phyloP scores from a whole-genome alignment of 2,329 filamentous ascomycete species.

The Pseudodiploospora longispora region DNA sequence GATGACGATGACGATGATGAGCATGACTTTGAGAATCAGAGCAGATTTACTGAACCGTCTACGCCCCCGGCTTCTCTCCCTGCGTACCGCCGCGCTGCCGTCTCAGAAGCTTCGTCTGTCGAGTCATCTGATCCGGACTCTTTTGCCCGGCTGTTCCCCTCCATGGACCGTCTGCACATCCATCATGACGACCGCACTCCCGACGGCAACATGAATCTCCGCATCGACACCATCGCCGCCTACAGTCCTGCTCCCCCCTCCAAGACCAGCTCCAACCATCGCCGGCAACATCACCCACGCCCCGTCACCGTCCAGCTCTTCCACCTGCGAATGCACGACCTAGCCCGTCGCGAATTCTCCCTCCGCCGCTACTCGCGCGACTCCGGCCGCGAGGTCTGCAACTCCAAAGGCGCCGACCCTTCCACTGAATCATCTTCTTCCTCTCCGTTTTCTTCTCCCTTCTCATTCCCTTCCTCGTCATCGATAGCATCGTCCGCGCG shows the following conservation, averaged over 20 bases:
- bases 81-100: constrained; percentile 51
- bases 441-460: constrained; percentile 1
- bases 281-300: neutral
- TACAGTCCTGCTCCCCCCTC: constrained; percentile 43
- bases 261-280: constrained; percentile 14
- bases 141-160: constrained; percentile 82
- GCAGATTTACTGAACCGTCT: constrained; percentile 11
- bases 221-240: constrained; percentile 70
- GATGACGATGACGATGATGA: constrained; percentile 18
- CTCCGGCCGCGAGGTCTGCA: constrained; percentile 88
- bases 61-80: constrained; percentile 41
- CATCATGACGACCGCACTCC: constrained; percentile 83
- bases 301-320: constrained; percentile 63
- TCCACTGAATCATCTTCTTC: constrained; percentile 11
- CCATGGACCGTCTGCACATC: constrained; percentile 69
- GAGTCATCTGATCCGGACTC: constrained; percentile 72
- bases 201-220: constrained; percentile 95
- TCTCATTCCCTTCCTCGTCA: constrained; percentile 10
- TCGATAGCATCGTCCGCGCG: constrained; percentile 22
- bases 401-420: constrained; percentile 61
- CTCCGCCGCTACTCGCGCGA: constrained; percentile 86
- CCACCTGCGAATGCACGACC: constrained; percentile 89
- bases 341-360: constrained; percentile 80
- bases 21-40: constrained; percentile 5
- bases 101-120: constrained; percentile 49